Evolutionary conservation across 345 rosid species (phyloP).

Genomic region (Melastoma malabathricum): DNA sequence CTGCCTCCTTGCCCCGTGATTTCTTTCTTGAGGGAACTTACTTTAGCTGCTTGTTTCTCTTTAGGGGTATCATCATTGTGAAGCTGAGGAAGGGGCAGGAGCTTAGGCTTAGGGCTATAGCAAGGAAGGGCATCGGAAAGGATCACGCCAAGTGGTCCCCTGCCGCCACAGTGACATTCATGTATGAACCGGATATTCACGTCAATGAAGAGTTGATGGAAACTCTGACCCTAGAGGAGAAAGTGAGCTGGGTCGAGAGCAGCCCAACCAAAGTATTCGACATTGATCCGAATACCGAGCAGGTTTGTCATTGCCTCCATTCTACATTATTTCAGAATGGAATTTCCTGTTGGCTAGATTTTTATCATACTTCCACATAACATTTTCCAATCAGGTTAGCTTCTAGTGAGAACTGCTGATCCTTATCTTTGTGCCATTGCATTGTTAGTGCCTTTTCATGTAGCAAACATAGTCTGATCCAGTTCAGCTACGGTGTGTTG

Average conservation of each 20-base stretch:
- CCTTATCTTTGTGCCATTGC: too few species aligned
- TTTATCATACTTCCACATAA: too few species aligned
- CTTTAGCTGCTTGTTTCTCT: too few species aligned
- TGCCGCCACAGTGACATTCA: constrained; percentile 94
- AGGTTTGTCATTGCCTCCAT: constrained; percentile 25
- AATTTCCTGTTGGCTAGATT: too few species aligned
- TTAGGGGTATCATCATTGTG: constrained; percentile 90
- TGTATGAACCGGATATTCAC: constrained; percentile 88
- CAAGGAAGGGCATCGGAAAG: constrained; percentile 91
- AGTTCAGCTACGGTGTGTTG: too few species aligned
- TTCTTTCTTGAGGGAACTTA: background rate
- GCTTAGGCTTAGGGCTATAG: constrained; percentile 77
- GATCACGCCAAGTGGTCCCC: constrained; percentile 99
- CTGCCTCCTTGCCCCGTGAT: background rate
- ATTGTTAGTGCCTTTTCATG: too few species aligned
- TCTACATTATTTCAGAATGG: background rate
- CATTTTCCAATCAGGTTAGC: too few species aligned
- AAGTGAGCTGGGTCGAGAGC: constrained; percentile 61
- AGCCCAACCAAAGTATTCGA: constrained; percentile 86
- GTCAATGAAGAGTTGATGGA: constrained; percentile 89
- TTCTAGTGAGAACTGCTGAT: too few species aligned
- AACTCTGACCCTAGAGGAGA: constrained; percentile 56
- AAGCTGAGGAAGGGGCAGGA: constrained; percentile 85
- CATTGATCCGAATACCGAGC: constrained; percentile 46
- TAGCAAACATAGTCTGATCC: too few species aligned